Evolutionary conservation across 2,329 filamentous ascomycete species (phyloP), one percentile per base, ranked within the genome.

Genomic region (Claviceps digitariae): DNA sequence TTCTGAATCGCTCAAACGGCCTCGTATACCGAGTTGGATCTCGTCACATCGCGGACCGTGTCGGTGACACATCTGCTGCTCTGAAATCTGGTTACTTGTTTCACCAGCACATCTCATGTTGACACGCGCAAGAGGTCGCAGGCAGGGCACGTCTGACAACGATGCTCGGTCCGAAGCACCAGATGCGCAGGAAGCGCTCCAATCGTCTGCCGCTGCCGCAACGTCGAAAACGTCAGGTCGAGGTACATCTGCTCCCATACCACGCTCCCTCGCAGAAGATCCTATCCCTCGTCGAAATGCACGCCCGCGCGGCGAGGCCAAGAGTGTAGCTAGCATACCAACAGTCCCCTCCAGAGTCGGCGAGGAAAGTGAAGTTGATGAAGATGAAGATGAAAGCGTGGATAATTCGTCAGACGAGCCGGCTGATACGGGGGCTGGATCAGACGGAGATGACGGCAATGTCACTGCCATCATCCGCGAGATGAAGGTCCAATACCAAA

Each of bases 301-400:
- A 23, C 53, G 51, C 7, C 48, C 25, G 34, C 2, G 41, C 43
- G 23, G 12, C 38, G 34, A 34, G 21, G 40, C 43, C 27, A n/a
- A 4, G 3, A 57, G 57, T 15, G 15, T 54, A 17, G 44, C 45
- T 4, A 57, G 53, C 48, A 25, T 53, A 17, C 15, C 50, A 17
- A 48, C 50, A 17, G 49, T 9, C 7, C 21, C 20, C 5, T 1
- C 2, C 15, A 25, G 40, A 13, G 15, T 38, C 10, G 46, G 29
- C 40, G 43, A 25, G 23, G 49, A 20, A 4, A 38, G 49, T 13
- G 53, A 54, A 8, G 31, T n/a, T n/a, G 23, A 31, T 13, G 52
- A 55, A 7, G 51, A 52, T 8, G 50, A 55, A 3, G 41, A 20
- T 8, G 51, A 44, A 2, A 38, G 27, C 8, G n/a, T 8, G 27